A percentile compares a stretch with the other conserved stretches of the same genome.
Conservation (phyloP, 2,329 filamentous ascomycete species). For the Aspergillus candidus region DNA sequence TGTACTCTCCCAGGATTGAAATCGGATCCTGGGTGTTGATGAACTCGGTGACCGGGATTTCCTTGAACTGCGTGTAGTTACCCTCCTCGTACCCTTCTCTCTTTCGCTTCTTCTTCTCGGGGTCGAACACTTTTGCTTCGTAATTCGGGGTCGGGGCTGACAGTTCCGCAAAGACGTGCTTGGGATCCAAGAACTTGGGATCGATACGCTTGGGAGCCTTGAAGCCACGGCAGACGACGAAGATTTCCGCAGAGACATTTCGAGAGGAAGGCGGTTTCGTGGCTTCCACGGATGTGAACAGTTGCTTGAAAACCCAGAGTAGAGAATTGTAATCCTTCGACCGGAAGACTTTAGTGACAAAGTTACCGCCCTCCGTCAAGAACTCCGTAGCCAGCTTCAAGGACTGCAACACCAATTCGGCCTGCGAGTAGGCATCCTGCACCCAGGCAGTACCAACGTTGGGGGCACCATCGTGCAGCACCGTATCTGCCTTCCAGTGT, state of each 20-base stretch:
- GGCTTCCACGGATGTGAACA: conserved; percentile 91
- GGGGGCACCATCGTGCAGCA: conserved; percentile 92
- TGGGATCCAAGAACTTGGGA: conserved; percentile 83
- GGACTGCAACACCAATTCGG: conserved; percentile 81
- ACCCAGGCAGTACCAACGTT: conserved; percentile 98
- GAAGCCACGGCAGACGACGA: conserved; percentile 91
- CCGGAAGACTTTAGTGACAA: conserved; percentile 95
- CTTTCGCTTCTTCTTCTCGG: conserved; percentile 95
- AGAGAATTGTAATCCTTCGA: conserved; percentile 96
- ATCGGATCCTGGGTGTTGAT: conserved; percentile 92
- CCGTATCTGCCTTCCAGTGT: conserved; percentile 91
- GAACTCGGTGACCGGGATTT: conserved; percentile 82
- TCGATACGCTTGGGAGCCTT: conserved; percentile 93
- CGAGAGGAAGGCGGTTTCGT: conserved; percentile 94
- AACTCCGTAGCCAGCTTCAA: conserved; percentile 95
- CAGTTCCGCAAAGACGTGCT: conserved; percentile 88
- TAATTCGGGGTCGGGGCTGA: conserved; percentile 81
- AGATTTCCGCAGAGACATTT: conserved; percentile 97
- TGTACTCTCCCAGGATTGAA: conserved; percentile 77
- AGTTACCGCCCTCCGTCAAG: conserved; percentile 77
- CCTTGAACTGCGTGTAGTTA: conserved; percentile 87
- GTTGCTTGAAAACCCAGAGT: conserved; percentile 95
- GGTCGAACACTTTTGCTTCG: conserved; percentile 96
- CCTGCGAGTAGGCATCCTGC: conserved; percentile 97
- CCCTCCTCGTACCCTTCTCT: conserved; percentile 96